phyloP scores from a whole-genome alignment of 345 rosid species.

The Heritiera fomes region DNA sequence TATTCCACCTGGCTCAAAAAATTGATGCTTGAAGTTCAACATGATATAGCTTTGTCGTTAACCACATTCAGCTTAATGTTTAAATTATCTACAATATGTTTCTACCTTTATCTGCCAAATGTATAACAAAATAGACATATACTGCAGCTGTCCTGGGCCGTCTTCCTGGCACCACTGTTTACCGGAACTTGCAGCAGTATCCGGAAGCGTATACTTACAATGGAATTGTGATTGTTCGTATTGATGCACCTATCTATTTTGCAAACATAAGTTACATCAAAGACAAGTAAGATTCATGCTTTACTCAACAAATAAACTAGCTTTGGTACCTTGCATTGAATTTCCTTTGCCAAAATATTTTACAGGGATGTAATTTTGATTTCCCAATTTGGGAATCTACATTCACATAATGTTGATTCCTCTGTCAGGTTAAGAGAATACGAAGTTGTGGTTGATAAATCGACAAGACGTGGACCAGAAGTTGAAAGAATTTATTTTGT shows the following conservation, averaged over 20 bases:
- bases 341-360: neutral
- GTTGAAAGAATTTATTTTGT: conserved; percentile 83
- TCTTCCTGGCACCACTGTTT: conserved; percentile 97
- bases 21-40: neutral
- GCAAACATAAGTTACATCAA: conserved; percentile 94
- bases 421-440: conserved; percentile 76
- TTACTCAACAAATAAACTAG: conserved; percentile 15
- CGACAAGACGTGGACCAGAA: conserved; percentile 73
- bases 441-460: conserved; percentile 77
- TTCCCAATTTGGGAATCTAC: neutral
- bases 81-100: neutral
- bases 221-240: conserved; percentile 88
- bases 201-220: conserved; percentile 94
- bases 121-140: conserved; percentile 15
- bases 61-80: neutral
- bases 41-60: neutral
- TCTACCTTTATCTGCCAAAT: neutral
- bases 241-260: conserved; percentile 94
- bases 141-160: conserved; percentile 92
- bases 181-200: conserved; percentile 86
- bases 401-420: conserved; percentile 22
- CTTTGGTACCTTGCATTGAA: conserved; percentile 5
- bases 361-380: neutral
- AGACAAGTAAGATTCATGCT: conserved; percentile 57
- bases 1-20: neutral